Conservation (phyloP, 768 basidiomycete species). For the Russula earlei region DNA sequence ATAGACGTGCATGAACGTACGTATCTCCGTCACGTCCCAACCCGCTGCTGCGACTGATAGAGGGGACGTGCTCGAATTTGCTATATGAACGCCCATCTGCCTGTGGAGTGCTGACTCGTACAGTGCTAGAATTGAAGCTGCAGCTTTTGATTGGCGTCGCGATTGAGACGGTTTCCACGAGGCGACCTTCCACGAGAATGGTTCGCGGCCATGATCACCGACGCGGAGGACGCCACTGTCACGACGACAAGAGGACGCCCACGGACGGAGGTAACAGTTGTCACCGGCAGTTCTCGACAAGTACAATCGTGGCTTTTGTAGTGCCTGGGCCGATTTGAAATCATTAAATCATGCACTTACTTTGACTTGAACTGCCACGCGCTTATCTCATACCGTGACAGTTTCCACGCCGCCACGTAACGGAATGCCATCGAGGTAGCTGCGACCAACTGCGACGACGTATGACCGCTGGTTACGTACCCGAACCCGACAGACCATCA, state of each 20-base stretch:
- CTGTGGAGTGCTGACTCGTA: background rate
- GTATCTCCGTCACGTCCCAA: conserved; percentile 64
- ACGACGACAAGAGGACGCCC: no score
- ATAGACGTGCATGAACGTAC: conserved; percentile 35
- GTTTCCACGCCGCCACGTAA: no score
- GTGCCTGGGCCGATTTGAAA: no score
- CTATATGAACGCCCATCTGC: background rate
- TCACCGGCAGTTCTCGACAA: no score
- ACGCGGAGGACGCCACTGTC: background rate
- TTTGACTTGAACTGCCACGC: no score
- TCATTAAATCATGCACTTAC: no score
- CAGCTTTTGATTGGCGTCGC: background rate
- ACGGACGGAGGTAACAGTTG: no score
- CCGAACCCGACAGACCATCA: background rate
- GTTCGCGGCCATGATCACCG: background rate
- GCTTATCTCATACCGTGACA: no score
- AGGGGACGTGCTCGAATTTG: conserved; percentile 44
- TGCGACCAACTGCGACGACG: no score
- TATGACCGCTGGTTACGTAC: background rate
- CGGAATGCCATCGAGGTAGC: background rate
- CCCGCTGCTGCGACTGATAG: conserved; percentile 70
- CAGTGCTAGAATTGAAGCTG: background rate
- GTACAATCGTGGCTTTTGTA: no score
- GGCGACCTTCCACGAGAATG: background rate
- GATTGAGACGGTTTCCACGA: background rate